Conservation (phyloP, 2,329 filamentous ascomycete species). For the Alternaria brassicicola region DNA sequence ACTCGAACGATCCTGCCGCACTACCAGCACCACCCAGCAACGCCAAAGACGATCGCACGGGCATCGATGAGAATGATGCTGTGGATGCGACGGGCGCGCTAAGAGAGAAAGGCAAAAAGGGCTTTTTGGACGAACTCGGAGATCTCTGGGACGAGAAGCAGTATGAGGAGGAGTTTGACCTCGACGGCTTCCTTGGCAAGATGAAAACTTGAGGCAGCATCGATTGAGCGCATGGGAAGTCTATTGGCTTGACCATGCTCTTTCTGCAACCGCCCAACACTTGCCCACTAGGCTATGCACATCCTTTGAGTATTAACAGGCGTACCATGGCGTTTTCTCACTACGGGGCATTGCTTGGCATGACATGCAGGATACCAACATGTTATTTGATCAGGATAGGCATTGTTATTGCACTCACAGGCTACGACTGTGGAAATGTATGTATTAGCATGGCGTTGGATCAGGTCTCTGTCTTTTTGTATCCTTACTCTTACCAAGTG, state of each 20-base stretch:
- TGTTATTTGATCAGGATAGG: slow-evolving; percentile 2
- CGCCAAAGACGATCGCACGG: slow-evolving; percentile 65
- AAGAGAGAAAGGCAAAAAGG: slow-evolving; percentile 93
- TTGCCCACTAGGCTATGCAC: neutral
- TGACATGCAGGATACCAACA: neutral
- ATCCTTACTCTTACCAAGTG: neutral
- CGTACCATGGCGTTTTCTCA: neutral
- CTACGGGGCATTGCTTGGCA: neutral
- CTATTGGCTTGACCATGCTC: neutral
- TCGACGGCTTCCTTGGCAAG: slow-evolving; percentile 92
- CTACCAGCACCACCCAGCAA: slow-evolving; percentile 62
- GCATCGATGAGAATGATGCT: slow-evolving; percentile 86
- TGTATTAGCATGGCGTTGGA: slow-evolving; percentile 30
- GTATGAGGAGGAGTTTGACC: slow-evolving; percentile 97
- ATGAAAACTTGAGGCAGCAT: slow-evolving; percentile 67
- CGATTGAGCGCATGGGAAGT: neutral
- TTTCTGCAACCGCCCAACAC: neutral
- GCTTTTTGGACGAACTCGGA: slow-evolving; percentile 91
- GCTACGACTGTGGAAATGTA: neutral
- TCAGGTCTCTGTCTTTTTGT: slow-evolving; percentile 1
- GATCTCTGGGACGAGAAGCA: slow-evolving; percentile 97
- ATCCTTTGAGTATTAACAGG: neutral
- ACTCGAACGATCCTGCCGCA: slow-evolving; percentile 62
- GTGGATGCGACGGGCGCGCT: slow-evolving; percentile 83
- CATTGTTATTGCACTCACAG: neutral